Base-by-base conservation (phyloP, 2,329 filamentous ascomycete genomes). In the Whalleya microplaca region DNA sequence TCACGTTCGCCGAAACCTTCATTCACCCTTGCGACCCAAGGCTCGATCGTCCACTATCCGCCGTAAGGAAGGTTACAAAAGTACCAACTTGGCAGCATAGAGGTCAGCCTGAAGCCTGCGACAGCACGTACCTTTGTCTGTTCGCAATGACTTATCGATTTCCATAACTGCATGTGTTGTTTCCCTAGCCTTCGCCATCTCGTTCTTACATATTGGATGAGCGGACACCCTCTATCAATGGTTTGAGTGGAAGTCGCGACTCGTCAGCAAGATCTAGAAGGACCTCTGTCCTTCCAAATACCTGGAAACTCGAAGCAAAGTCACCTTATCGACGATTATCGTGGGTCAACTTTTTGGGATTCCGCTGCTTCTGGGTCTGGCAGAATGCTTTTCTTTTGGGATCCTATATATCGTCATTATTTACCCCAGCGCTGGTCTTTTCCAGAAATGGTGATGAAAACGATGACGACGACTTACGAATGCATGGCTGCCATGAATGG, bases 401-500 rank as follows among this genome's bases (percentile, higher is more conserved):
- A 14, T 37, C 10, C 8, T 37, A 37, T 37, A 37, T 37, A 37
- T 37, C 32, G 32, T 37, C 32, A 12, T 37, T 37, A 37, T 16
- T 37, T 16, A 14, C 5, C 32, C 32, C 32, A 37, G 3, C 32
- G 42, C 43, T 41, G 46, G 44, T 48, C 47, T 41, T 40, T 45
- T 48, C 41, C 53, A 49, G 23, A 45, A 37, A 54, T 56, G 52
- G 52, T 43, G 45, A 53, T 43, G 46, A 54, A 48, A 42, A 54
- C 53, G 63, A 53, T 59, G 47, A 53, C 45, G 47, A 53, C 45
- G 61, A 63, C 58, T 56, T 66, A 64, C 66, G 66, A 64, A 62
- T 64, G 58, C 59, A 66, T 58, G 65, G 62, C 61, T 60, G 56
- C 53, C 58, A 64, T 53, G 58, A 64, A 49, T 62, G 55, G 45